Percentiles rank a stretch among this genome's conserved stretches.
Evolutionary conservation across 73 alveolate species (phyloP).

Genomic region (Strombidium stylifer): DNA sequence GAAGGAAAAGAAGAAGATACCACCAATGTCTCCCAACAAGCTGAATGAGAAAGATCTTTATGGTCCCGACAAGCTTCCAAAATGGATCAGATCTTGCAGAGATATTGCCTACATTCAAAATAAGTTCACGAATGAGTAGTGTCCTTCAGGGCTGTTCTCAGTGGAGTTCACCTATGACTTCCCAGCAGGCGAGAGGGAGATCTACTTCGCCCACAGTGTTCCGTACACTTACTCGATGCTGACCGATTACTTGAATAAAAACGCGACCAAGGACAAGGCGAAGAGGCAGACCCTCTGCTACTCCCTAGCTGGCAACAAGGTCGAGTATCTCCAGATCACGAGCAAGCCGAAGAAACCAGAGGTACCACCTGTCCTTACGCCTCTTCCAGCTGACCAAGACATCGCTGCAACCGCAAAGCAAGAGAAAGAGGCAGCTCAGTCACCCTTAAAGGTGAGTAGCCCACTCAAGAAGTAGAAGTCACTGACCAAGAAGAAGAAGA

Average conservation of each 20-base stretch:
- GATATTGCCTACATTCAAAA: constrained; percentile 13
- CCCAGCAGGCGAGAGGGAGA: constrained; percentile 48
- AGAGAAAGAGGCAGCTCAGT: too few species aligned
- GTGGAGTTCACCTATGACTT: constrained; percentile 43
- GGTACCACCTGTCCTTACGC: too few species aligned
- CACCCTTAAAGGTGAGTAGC: too few species aligned
- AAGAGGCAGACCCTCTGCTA: constrained; percentile 6
- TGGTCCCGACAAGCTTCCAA: background rate
- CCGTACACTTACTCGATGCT: constrained; percentile 82
- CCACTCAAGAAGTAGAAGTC: too few species aligned
- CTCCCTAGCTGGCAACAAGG: constrained; percentile 26
- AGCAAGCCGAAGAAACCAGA: too few species aligned
- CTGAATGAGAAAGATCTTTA: too few species aligned
- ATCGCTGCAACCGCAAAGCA: too few species aligned
- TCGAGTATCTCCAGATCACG: too few species aligned
- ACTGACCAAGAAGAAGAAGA: too few species aligned
- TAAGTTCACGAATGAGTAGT: background rate
- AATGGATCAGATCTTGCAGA: constrained; percentile 9
- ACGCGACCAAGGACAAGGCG: constrained; percentile 2
- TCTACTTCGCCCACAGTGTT: constrained; percentile 75
- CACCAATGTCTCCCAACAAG: too few species aligned
- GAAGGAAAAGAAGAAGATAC: too few species aligned
- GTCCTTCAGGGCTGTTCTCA: background rate
- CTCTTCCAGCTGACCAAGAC: too few species aligned
- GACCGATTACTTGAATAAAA: constrained; percentile 38